A percentile compares a stretch with the other conserved stretches of the same genome.
phyloP scores from a whole-genome alignment of 2,329 filamentous ascomycete species.

The Colletotrichum sp. region DNA sequence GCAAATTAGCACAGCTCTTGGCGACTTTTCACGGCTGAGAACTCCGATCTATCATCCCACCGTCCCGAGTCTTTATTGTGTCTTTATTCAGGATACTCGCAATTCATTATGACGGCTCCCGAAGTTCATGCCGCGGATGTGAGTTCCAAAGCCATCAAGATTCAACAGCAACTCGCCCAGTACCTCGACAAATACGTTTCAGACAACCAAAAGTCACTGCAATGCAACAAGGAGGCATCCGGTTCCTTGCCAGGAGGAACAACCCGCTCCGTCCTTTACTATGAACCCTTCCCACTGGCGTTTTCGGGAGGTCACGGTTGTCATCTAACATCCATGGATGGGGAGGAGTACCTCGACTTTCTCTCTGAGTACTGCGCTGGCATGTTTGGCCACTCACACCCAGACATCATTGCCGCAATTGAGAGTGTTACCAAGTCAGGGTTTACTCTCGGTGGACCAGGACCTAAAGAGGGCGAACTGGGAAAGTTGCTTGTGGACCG shows the following conservation, averaged over 20 bases:
- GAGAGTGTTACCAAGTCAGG: slow-evolving; percentile 49
- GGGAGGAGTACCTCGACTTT: slow-evolving; percentile 60
- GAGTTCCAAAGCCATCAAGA: not conserved
- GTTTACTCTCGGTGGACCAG: slow-evolving; percentile 60
- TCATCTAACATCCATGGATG: slow-evolving; percentile 46
- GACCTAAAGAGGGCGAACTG: slow-evolving; percentile 53
- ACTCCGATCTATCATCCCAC: not conserved
- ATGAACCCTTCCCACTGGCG: slow-evolving; percentile 47
- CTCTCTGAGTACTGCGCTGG: slow-evolving; percentile 69
- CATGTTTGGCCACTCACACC: slow-evolving; percentile 69
- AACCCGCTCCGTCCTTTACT: slow-evolving; percentile 48
- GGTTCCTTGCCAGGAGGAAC: slow-evolving; percentile 49
- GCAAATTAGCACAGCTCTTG: not conserved
- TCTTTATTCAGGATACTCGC: not conserved
- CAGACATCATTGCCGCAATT: slow-evolving; percentile 56
- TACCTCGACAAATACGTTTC: not conserved
- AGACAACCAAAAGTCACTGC: slow-evolving; percentile 41
- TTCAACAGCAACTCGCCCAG: not conserved
- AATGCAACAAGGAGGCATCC: slow-evolving; percentile 41
- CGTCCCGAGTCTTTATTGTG: not conserved
- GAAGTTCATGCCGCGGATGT: not conserved
- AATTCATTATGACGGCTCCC: not conserved
- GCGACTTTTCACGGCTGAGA: not conserved
- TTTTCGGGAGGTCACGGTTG: slow-evolving; percentile 41
- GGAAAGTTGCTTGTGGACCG: slow-evolving; percentile 58